These are phyloP conservation scores for Talaromyces liani DNA, from an alignment of 495 filamentous ascomycete genomes.

Conservation along the genomic window DNA sequence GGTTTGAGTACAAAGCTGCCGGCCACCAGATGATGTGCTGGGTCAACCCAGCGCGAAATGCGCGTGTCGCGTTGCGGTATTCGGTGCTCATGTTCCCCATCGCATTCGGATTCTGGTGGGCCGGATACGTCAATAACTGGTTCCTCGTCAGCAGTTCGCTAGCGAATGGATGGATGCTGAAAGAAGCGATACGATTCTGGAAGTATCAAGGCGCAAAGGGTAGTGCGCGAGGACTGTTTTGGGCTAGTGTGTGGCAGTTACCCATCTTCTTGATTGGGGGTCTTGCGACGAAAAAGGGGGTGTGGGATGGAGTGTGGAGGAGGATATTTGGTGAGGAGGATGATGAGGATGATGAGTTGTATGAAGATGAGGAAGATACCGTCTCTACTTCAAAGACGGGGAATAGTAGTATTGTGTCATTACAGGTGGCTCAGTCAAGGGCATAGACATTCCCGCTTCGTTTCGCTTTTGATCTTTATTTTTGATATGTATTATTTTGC, in stretches of 20 bases:
- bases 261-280: slow-evolving; percentile 86
- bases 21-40: slow-evolving; percentile 90
- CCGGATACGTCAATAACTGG: slow-evolving; percentile 76
- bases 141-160: slow-evolving; percentile 76
- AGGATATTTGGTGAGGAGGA: slow-evolving; percentile 50
- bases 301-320: slow-evolving; percentile 81
- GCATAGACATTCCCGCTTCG: background rate
- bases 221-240: slow-evolving; percentile 80
- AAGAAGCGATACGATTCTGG: slow-evolving; percentile 80
- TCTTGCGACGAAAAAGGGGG: slow-evolving; percentile 87
- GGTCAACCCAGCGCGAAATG: slow-evolving; percentile 77
- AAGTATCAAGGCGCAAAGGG: slow-evolving; percentile 69
- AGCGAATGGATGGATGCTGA: slow-evolving; percentile 80
- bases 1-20: slow-evolving; percentile 80
- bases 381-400: background rate
- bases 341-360: slow-evolving; percentile 33
- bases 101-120: slow-evolving; percentile 72
- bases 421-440: background rate
- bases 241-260: slow-evolving; percentile 96
- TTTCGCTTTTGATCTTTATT: background rate
- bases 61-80: slow-evolving; percentile 80
- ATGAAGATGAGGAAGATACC: slow-evolving; percentile 23
- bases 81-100: slow-evolving; percentile 82
- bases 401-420: background rate
- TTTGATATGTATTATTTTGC: background rate